Evolutionary conservation across 139 green algal genomes (phyloP).

Genomic region (Micractinium sp.): DNA sequence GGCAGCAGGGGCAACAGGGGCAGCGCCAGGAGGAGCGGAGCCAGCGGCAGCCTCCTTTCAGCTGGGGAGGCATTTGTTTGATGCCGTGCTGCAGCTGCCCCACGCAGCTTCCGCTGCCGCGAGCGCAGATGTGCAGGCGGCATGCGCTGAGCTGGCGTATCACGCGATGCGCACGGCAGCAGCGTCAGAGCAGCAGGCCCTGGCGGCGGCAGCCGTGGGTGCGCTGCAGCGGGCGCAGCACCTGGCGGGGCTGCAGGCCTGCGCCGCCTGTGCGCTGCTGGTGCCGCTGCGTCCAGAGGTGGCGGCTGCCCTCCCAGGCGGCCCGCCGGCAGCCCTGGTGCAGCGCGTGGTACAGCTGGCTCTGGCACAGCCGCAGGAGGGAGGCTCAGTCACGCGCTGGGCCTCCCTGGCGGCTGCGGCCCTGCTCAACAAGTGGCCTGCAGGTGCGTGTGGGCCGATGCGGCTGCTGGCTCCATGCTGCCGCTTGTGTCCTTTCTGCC

Average conservation of each 20-base stretch:
- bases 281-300: neutral
- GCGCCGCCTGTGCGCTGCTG: neutral
- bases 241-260: neutral
- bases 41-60: neutral
- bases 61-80: conserved; percentile 18
- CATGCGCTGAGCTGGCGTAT: conserved; percentile 14
- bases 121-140: neutral
- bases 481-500: neutral
- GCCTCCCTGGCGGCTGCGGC: neutral
- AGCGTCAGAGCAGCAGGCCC: neutral
- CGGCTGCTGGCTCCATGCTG: neutral
- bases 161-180: neutral
- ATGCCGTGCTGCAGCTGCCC: conserved; percentile 6
- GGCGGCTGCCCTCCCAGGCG: neutral
- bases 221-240: neutral
- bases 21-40: neutral
- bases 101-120: neutral
- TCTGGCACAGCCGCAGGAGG: neutral
- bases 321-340: neutral
- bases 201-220: neutral
- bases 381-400: neutral
- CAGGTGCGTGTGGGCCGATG: neutral
- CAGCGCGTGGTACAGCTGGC: neutral
- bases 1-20: neutral
- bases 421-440: conserved; percentile 36